Base-by-base conservation (phyloP, 345 rosid species). In the Eutrema japonicum region DNA sequence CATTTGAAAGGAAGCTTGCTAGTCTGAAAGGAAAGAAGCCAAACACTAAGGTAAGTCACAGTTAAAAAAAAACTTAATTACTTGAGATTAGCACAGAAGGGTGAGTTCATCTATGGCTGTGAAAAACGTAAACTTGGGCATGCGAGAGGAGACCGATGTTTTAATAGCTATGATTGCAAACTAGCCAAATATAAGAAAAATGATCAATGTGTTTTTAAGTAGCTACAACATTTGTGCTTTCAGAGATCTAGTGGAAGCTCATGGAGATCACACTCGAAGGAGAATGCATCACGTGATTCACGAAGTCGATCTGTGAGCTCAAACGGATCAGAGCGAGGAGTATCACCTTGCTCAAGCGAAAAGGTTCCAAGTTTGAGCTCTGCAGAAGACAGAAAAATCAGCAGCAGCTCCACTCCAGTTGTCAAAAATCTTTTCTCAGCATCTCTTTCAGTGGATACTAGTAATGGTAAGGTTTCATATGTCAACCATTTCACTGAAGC, bases 1-100 rank as follows among this genome's bases (percentile, higher is more conserved):
- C 98, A 38, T 92, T 88, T 82, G 91, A 92, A 78, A 76, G 94
- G 83, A 92, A 88, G 83, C 96, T 92, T 48, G 85, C 96, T 59
- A 68, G 82, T 67, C 69, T 92, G 62, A 89, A 88, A 77, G 92
- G 87, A 66, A 81, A 80, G 64, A 70, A 73, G 35, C 68, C 80
- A 74, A 66, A 27, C 67, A 64, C 72, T 36, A 85, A 82, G 49
- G 97, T 83, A 81, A 76, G 89, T 75, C 43, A 64, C 48, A 71
- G 12, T 58, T 47, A n/a, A 38, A 66, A 38, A 57, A 26, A 7
- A 14, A 2, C 26, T 13, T 53, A 52, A 22, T 38, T 55, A 70
- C 50, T 59, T 47, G 26, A 30, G 32, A 30, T 30, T 30, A 30
- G 32, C 32, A 3, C 32, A 3, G 32, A 30, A 30, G 32, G 32